These are phyloP conservation scores for Quercus agrifolia DNA, from an alignment of 306 rosid species.

Conservation along the genomic window DNA sequence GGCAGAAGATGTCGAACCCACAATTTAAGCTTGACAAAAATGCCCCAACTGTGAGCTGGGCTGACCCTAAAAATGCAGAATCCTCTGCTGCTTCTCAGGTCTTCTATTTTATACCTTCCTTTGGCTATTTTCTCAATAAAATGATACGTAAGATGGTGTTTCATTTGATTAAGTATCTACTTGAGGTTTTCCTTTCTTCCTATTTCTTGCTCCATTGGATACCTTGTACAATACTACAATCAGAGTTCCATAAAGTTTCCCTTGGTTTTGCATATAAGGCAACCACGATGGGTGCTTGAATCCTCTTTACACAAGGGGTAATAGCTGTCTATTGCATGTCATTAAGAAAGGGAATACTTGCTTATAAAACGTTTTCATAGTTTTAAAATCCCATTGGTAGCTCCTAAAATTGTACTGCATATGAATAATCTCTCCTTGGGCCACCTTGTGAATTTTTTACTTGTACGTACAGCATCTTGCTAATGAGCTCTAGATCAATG, in stretches of 20 bases:
- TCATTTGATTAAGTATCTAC: background rate
- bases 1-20: constrained; percentile 63
- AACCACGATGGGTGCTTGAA: background rate
- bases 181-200: background rate
- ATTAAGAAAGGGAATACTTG: background rate
- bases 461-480: constrained; percentile 9
- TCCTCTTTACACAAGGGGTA: background rate
- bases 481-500: background rate
- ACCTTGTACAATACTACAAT: background rate
- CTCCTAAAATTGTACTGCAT: background rate
- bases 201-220: background rate
- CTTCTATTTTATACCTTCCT: constrained; percentile 1
- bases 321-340: background rate
- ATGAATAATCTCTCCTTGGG: constrained; percentile 6
- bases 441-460: constrained; percentile 5
- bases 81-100: constrained; percentile 64
- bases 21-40: constrained; percentile 57
- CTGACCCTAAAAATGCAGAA: constrained; percentile 65
- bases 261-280: background rate
- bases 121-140: constrained; percentile 1
- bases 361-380: background rate
- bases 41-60: constrained; percentile 76
- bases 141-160: background rate
- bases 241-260: background rate
- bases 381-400: background rate